Evolutionary conservation across 2,329 filamentous ascomycete genomes (phyloP).

Genomic region (Aspergillus calidoustus): DNA sequence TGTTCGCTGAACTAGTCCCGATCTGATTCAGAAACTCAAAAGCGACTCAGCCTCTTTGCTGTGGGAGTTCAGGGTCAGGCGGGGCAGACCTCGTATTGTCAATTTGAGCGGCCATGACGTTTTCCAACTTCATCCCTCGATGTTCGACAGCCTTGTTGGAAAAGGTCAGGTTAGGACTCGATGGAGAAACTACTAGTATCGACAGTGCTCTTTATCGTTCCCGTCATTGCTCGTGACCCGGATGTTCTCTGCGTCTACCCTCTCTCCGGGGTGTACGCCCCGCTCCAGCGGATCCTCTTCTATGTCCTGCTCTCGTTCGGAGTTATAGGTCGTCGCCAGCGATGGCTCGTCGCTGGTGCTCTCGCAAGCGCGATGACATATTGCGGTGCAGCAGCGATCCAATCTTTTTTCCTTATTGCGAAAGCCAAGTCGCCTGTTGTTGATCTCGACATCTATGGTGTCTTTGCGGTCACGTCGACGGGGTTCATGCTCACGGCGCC

Average conservation of each 20-base stretch:
- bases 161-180: neutral
- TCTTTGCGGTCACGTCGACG: constrained; percentile 8
- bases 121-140: neutral
- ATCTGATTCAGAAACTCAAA: neutral
- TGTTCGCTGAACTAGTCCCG: neutral
- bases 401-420: neutral
- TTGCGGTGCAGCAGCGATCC: constrained; percentile 5
- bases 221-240: neutral
- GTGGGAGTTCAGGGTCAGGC: neutral
- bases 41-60: neutral
- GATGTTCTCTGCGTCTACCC: constrained; percentile 9
- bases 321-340: constrained; percentile 8
- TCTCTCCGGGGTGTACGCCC: constrained; percentile 5
- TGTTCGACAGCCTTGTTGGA: neutral
- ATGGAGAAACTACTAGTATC: neutral
- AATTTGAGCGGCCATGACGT: neutral
- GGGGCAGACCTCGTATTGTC: neutral
- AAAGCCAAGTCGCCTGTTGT: neutral
- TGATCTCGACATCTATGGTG: constrained; percentile 12
- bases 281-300: constrained; percentile 10
- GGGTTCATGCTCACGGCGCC: constrained; percentile 8
- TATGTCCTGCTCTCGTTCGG: constrained; percentile 6
- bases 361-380: constrained; percentile 13
- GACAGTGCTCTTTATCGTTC: neutral
- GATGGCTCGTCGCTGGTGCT: constrained; percentile 13